Evolutionary conservation across 805 yeast genomes (phyloP), one percentile per base, ranked within the genome.

Genomic region (Saccharomyces paradoxus): DNA sequence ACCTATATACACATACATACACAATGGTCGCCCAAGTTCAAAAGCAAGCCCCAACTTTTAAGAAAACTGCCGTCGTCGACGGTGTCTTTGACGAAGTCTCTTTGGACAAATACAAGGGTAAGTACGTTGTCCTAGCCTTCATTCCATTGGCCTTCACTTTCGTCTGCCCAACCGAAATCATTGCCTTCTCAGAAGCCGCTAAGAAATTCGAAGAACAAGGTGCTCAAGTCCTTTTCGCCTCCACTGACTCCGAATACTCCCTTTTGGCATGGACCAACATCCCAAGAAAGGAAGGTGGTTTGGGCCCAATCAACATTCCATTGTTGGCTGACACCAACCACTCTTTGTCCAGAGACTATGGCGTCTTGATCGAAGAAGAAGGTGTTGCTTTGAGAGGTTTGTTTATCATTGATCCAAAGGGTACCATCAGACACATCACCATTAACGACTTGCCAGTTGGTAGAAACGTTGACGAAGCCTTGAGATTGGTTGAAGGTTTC

Each of bases 361-460:
- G 97, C 82, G 99, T 94, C 59, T 83, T 94, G 73, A 77, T 94
- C 60, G 96, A 87, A 81, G 98, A 94, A 63, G 97, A 82, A 70
- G 99, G 99, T 78, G 75, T 94, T 69, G 96, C 96, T 67, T 83
- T 92, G 73, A 90, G 99, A 83, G 99, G 99, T 76, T 86, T 92
- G 77, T 94, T 94, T 81, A 77, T 94, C 77, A 94, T 94, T 69
- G 98, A 94, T 81, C 98, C 98, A 74, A 81, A 86, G 77, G 97
- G 97, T 69, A 74, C 74, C 67, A 82, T 94, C 69, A 89, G 98
- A 86, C 99, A 94, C 81, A 81, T 87, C 78, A 92, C 98, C 78
- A 81, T 94, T 82, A 94, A 94, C 82, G 98, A 94, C 77, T 86
- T 92, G 75, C 97, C 99, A 75, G 99, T 94, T 65, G 99, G 99